Evolutionary conservation across 78 protist genomes (phyloP), one percentile per base, ranked within the genome.

Genomic region (Thecamonas trahens): DNA sequence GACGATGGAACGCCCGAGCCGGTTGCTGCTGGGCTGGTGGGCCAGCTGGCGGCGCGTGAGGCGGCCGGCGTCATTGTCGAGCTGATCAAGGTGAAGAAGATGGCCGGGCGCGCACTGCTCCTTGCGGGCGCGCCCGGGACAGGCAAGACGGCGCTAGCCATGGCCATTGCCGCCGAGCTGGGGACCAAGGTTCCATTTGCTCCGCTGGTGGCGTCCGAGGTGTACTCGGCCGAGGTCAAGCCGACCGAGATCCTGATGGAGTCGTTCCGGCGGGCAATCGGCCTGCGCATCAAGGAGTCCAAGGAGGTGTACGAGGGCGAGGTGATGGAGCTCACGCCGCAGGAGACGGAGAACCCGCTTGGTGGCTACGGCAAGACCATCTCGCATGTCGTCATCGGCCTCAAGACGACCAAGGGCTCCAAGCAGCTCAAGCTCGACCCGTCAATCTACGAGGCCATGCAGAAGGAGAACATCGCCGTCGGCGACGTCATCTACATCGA

Each of bases 281-380:
- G 97, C 29, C 88, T 98, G 18, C 81, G 98, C 7, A 96, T 98
- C 84, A 94, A 93, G 67, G 99, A 98, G 69, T 83, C 63, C 34
- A 96, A 97, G 80, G 99, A 97, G 42, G 99, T 98, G 29, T 98
- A 88, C 73, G 99, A 98, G 68, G 99, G 99, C 38, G 98, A 94
- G 72, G 98, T 96, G 9, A 94, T 94, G 5, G 99, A 97, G 61
- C 73, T 98, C 28, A 92, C 92, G 0, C 97, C 99, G 18, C 95
- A 87, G 54, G 99, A 98, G 80, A 77, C 95, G 5, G 99, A 96
- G 42, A 82, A 89, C 60, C 89, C 97, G 28, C 65, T 84, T 3
- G 95, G 94, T 15, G 96, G 97, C 13, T 96, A 94, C 62, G 97
- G 97, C 22, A 94, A 94, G 87, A 84, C 98, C 0, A 74, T 98